These are phyloP conservation scores for Rhodotorula paludigena DNA, from an alignment of 768 basidiomycete species.

Conservation along the genomic window DNA sequence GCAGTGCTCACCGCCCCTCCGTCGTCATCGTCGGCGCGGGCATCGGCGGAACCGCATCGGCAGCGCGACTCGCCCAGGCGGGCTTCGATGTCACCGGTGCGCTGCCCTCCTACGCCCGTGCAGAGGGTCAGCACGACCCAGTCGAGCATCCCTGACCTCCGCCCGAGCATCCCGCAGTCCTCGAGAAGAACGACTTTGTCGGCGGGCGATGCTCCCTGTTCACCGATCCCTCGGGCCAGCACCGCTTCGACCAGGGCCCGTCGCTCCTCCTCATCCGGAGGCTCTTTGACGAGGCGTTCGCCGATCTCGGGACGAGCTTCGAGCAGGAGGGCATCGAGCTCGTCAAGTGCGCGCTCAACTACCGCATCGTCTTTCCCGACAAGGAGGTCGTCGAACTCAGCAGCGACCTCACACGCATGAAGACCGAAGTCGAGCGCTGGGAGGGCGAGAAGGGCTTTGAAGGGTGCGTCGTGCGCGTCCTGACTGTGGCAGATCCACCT, in stretches of 20 bases:
- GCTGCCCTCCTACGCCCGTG: background rate
- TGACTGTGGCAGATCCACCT: no score
- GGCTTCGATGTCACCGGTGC: slow-evolving; percentile 48
- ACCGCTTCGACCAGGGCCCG: slow-evolving; percentile 48
- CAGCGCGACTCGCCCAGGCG: slow-evolving; percentile 49
- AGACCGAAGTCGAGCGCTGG: slow-evolving; percentile 48
- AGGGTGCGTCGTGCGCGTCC: slow-evolving; percentile 39
- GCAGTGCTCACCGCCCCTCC: slow-evolving; percentile 10
- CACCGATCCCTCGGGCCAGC: slow-evolving; percentile 42
- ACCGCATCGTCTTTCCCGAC: slow-evolving; percentile 50
- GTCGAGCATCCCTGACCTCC: background rate
- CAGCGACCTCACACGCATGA: slow-evolving; percentile 47
- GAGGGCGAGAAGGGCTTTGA: slow-evolving; percentile 49
- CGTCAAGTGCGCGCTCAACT: slow-evolving; percentile 51
- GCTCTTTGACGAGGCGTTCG: slow-evolving; percentile 49
- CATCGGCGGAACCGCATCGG: slow-evolving; percentile 49
- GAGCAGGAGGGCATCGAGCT: slow-evolving; percentile 47
- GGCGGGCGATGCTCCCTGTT: slow-evolving; percentile 52
- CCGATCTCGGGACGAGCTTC: slow-evolving; percentile 48
- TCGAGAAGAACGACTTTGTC: slow-evolving; percentile 51
- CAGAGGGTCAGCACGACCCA: background rate
- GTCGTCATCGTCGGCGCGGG: slow-evolving; percentile 47
- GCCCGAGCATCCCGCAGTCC: slow-evolving; percentile 18
- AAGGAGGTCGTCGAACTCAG: slow-evolving; percentile 48
- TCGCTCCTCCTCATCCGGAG: slow-evolving; percentile 45